phyloP scores from a whole-genome alignment of 2,329 filamentous ascomycete species.

The Hypocrella siamensis region DNA sequence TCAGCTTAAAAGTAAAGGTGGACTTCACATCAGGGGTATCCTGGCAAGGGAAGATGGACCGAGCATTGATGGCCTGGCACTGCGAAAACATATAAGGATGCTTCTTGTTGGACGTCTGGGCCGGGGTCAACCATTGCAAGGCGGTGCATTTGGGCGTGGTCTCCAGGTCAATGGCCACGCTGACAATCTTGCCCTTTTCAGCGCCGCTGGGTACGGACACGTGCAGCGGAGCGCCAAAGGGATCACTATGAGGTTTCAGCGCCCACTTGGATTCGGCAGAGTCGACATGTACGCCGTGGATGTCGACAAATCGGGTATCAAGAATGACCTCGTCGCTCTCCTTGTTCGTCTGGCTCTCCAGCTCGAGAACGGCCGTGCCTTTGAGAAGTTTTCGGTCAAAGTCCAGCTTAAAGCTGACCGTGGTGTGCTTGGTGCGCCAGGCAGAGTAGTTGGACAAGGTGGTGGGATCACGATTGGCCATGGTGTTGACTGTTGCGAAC shows the following conservation, averaged over 20 bases:
- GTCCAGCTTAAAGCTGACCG: slow-evolving; percentile 65
- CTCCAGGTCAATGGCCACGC: slow-evolving; percentile 50
- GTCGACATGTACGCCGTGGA: slow-evolving; percentile 57
- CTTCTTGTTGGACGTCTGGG: slow-evolving; percentile 89
- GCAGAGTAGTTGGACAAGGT: slow-evolving; percentile 85
- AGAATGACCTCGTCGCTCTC: slow-evolving; percentile 65
- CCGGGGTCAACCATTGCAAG: slow-evolving; percentile 85
- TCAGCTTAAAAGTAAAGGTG: slow-evolving; percentile 81
- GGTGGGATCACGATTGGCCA: slow-evolving; percentile 56
- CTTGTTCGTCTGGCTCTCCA: slow-evolving; percentile 62
- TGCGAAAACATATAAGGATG: slow-evolving; percentile 97
- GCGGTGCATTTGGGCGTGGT: slow-evolving; percentile 85
- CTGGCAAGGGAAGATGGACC: slow-evolving; percentile 90
- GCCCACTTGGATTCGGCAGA: slow-evolving; percentile 49
- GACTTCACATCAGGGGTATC: slow-evolving; percentile 96
- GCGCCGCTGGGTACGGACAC: slow-evolving; percentile 42
- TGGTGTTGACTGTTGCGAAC: slow-evolving; percentile 15
- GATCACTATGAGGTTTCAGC: slow-evolving; percentile 52
- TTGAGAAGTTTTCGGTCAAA: slow-evolving; percentile 65
- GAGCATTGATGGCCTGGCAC: slow-evolving; percentile 89
- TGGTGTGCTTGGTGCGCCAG: slow-evolving; percentile 73
- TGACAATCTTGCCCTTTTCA: slow-evolving; percentile 34
- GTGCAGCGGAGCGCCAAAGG: slow-evolving; percentile 58
- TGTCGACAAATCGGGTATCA: slow-evolving; percentile 71
- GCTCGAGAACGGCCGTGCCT: slow-evolving; percentile 60